Evolutionary conservation across 352 stramenopile species (phyloP), one percentile per base, ranked within the genome.

Genomic region (Pythium guiyangense): DNA sequence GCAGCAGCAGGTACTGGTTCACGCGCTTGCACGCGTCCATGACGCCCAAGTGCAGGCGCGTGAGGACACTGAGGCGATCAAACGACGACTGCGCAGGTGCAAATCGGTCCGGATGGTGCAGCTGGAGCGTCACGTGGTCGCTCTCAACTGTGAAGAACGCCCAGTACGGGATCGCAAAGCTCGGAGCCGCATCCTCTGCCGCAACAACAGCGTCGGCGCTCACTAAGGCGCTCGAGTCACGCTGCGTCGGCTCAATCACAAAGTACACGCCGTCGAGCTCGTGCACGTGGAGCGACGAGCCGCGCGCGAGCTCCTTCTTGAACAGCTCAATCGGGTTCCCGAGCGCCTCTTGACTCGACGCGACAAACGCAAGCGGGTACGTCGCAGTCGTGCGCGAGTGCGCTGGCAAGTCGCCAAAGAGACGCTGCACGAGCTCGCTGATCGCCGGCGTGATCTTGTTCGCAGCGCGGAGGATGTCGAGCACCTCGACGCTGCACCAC

Each of bases 1-100:
- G 51, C 20, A 96, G 67, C 14, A 96, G 65, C 35, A 96, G 47
- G 45, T 79, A 92, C 57, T 96, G 86, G 51, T 96, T 96, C 40
- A 96, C 86, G 44, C 79, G 77, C 54, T 86, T 90, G 49, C 77
- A 90, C 6, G 90, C 62, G 15, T 69, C 60, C 29, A 80, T 76
- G 15, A 96, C 64, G 4, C 78, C 79, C 17, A 96, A 56, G 26
- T 94, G 86, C 44, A 96, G 70, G 11, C 66, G 57, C 9, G 86
- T 96, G 12, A 96, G 67, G 46, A 90, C 71, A 43, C 59, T 48
- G 14, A 96, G 65, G 1, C 79, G 70, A 53, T 92, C 77, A 34
- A 88, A 69, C 15, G 62, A 22, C 31, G 57, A 18, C 2, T 10
- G 9, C n/a, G n/a, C 11, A 27, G 42, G 20, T 25, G 42, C 50